phyloP scores from a whole-genome alignment of 495 filamentous ascomycete genomes.

The Chaetomium cochliodes region DNA sequence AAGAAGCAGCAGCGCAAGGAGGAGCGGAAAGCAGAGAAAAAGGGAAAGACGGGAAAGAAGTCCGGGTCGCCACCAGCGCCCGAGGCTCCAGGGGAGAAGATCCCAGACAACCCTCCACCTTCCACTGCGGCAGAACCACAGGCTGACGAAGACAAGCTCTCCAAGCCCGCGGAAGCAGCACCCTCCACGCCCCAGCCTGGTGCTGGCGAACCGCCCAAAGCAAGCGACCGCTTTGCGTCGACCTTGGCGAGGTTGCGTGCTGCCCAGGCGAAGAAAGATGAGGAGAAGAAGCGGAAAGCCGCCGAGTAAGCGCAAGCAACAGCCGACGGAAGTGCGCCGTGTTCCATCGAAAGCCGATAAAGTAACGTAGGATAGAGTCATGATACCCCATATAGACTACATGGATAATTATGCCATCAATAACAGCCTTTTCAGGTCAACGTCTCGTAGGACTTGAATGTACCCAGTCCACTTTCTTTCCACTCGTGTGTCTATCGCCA shows the following conservation, averaged over 20 bases:
- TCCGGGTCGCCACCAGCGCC: slow-evolving; percentile 19
- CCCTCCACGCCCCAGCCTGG: slow-evolving; percentile 10
- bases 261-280: slow-evolving; percentile 42
- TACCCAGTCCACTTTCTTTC: no score
- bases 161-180: slow-evolving; percentile 12
- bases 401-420: background rate
- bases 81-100: slow-evolving; percentile 4
- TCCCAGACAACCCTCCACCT: slow-evolving; percentile 17
- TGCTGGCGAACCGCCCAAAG: slow-evolving; percentile 10
- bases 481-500: no score
- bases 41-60: slow-evolving; percentile 30
- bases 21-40: slow-evolving; percentile 31
- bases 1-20: slow-evolving; percentile 38
- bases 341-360: background rate
- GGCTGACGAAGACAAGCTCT: slow-evolving; percentile 35
- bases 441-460: no score
- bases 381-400: slow-evolving; percentile 9
- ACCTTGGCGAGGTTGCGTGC: slow-evolving; percentile 44
- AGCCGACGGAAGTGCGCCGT: background rate
- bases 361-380: background rate
- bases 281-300: slow-evolving; percentile 27
- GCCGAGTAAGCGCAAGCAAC: slow-evolving; percentile 3
- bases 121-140: slow-evolving; percentile 28
- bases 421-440: background rate
- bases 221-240: slow-evolving; percentile 34